Conservation (phyloP, 2,329 filamentous ascomycete species). For the Graphilbum fragrans region DNA sequence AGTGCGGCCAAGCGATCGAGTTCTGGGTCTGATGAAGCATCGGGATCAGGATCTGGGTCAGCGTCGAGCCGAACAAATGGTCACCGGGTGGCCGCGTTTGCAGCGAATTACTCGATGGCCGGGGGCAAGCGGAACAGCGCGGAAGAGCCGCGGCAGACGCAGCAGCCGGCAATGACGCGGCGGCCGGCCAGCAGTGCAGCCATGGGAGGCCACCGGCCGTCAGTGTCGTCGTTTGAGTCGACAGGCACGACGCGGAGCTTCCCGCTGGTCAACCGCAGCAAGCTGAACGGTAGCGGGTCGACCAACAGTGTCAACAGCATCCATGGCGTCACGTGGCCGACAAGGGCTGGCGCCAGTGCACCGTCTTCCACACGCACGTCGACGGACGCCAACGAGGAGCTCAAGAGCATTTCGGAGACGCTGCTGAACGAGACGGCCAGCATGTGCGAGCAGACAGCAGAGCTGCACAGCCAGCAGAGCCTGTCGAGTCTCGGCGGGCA, state of each 20-base stretch:
- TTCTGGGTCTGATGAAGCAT: conserved; percentile 7
- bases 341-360: background rate
- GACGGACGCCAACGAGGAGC: conserved; percentile 31
- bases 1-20: conserved; percentile 20
- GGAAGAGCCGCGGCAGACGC: conserved; percentile 9
- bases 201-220: conserved; percentile 36
- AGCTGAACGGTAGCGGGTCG: conserved; percentile 2
- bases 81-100: background rate
- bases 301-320: conserved; percentile 2
- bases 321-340: too few relatives aligned
- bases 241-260: conserved; percentile 50
- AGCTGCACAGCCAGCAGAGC: conserved; percentile 9
- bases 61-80: background rate
- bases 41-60: too few relatives aligned
- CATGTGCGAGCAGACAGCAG: conserved; percentile 20
- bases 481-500: conserved; percentile 5
- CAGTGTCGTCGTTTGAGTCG: conserved; percentile 44
- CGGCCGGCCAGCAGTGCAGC: conserved; percentile 29
- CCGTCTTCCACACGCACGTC: conserved; percentile 1
- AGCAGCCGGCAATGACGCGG: conserved; percentile 12
- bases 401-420: conserved; percentile 33
- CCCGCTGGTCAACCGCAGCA: conserved; percentile 32
- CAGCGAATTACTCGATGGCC: background rate
- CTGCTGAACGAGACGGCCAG: conserved; percentile 36
- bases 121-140: conserved; percentile 6